phyloP scores from a whole-genome alignment of 148 eudicot genomes.

The Diospyros kaki region DNA sequence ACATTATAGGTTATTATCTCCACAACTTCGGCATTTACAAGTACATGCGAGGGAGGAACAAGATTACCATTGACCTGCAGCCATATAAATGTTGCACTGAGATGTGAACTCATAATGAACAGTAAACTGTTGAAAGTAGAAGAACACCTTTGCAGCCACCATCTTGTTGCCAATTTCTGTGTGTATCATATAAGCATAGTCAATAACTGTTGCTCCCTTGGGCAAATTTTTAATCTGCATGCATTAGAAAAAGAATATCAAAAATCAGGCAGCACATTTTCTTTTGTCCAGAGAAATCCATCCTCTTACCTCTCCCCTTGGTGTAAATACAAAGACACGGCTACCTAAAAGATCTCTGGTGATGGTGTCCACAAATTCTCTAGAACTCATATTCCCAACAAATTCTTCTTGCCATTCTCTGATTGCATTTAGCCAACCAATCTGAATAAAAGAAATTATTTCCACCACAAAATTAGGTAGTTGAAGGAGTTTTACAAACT shows the following conservation, averaged over 20 bases:
- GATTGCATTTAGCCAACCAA: slow-evolving; percentile 98
- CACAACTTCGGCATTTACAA: slow-evolving; percentile 99
- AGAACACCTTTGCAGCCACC: slow-evolving; percentile 94
- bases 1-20: slow-evolving; percentile 89
- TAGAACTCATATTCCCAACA: slow-evolving; percentile 98
- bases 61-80: slow-evolving; percentile 92
- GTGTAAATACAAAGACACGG: slow-evolving; percentile 95
- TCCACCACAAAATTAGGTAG: slow-evolving; percentile 16
- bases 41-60: slow-evolving; percentile 75
- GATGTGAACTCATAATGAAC: slow-evolving; percentile 6
- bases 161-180: slow-evolving; percentile 94
- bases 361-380: slow-evolving; percentile 94
- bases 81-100: slow-evolving; percentile 16
- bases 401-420: slow-evolving; percentile 99
- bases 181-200: slow-evolving; percentile 97
- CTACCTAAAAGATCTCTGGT: slow-evolving; percentile 95
- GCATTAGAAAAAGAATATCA: slow-evolving; percentile 5
- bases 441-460: slow-evolving; percentile 42
- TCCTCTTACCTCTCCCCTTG: slow-evolving; percentile 82
- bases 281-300: slow-evolving; percentile 9
- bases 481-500: neutral
- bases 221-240: slow-evolving; percentile 91
- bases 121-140: slow-evolving; percentile 12
- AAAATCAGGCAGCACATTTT: neutral
- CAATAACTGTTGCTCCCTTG: slow-evolving; percentile 88